phyloP scores from a whole-genome alignment of 441 rosid species.

The Euphorbia neoarborescens region DNA sequence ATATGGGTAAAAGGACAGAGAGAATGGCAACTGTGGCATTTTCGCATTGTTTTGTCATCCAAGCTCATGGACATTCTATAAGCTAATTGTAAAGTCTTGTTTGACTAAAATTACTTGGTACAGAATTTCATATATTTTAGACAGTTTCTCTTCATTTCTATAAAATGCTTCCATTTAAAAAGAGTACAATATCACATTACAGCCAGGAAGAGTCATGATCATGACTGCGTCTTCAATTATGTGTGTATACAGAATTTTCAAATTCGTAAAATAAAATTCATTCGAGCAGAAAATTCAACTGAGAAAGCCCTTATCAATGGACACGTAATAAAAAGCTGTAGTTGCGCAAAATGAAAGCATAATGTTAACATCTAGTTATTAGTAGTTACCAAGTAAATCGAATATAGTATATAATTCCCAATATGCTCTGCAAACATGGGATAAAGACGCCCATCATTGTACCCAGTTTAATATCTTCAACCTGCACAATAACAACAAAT shows the following conservation, averaged over 20 bases:
- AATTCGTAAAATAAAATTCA: neutral
- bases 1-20: neutral
- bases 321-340: slow-evolving; percentile 7
- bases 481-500: slow-evolving; percentile 46
- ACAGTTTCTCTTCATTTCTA: neutral
- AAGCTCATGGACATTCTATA: neutral
- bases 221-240: neutral
- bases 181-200: neutral
- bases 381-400: slow-evolving; percentile 81
- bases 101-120: neutral
- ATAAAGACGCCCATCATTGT: slow-evolving; percentile 98
- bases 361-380: slow-evolving; percentile 12
- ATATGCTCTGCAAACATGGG: slow-evolving; percentile 93
- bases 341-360: neutral
- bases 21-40: too few species aligned
- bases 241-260: neutral
- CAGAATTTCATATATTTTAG: neutral
- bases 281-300: neutral
- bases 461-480: slow-evolving; percentile 64
- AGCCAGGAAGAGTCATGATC: neutral
- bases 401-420: slow-evolving; percentile 97
- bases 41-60: neutral
- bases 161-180: neutral
- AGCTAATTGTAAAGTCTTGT: neutral
- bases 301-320: neutral